Conservation (phyloP, 139 green algal genomes). For the Chlorella vulgaris region DNA sequence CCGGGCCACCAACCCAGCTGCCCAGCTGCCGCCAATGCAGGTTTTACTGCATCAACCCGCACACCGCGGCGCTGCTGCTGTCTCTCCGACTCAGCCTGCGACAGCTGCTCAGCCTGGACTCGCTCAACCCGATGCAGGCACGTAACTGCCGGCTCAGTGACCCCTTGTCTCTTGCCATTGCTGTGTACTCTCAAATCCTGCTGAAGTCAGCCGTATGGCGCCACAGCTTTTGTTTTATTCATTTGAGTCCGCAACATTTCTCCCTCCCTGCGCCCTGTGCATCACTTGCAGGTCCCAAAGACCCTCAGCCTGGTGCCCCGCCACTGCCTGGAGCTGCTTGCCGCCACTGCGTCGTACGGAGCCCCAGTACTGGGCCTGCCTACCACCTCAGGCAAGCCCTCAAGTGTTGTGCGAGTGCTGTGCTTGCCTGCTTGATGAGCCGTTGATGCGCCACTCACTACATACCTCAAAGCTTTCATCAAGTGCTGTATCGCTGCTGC, state of each 20-base stretch:
- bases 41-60: conserved; percentile 46
- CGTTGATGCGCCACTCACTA: too few relatives aligned
- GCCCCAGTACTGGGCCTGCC: conserved; percentile 9
- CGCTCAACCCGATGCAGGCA: conserved; percentile 1
- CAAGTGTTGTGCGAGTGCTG: too few relatives aligned
- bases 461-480: too few relatives aligned
- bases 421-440: too few relatives aligned
- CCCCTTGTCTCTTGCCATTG: too few relatives aligned
- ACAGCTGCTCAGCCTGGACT: conserved; percentile 38
- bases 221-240: too few relatives aligned
- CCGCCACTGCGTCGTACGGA: conserved; percentile 28
- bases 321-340: conserved; percentile 43
- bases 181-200: not conserved
- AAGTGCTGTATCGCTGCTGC: too few relatives aligned
- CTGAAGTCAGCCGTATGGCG: not conserved
- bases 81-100: conserved; percentile 24
- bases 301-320: conserved; percentile 31
- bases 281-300: not conserved
- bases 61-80: conserved; percentile 41
- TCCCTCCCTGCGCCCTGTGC: not conserved
- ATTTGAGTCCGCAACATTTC: too few relatives aligned
- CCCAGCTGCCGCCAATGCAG: not conserved
- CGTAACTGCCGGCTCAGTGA: not conserved
- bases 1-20: too few relatives aligned
- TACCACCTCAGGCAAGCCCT: not conserved